phyloP scores from a whole-genome alignment of 2,329 filamentous ascomycete genomes.

The Microcera coccophila region DNA sequence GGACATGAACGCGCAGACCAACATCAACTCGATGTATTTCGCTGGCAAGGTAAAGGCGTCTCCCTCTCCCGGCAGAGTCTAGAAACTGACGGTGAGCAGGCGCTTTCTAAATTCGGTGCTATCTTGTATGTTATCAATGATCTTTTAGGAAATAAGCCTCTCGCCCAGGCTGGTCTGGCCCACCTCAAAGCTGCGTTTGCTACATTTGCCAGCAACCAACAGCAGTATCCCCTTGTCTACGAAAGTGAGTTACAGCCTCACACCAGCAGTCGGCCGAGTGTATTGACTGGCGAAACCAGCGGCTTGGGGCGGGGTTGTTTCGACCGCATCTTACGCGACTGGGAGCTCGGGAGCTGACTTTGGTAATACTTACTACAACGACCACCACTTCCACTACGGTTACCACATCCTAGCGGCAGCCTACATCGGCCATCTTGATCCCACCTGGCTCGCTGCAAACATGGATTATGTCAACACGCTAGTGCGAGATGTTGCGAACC shows the following conservation, averaged over 20 bases:
- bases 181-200: slow-evolving; percentile 65
- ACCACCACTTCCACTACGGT: slow-evolving; percentile 74
- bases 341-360: slow-evolving; percentile 73
- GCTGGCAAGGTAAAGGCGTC: slow-evolving; percentile 66
- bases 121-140: slow-evolving; percentile 64
- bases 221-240: slow-evolving; percentile 62
- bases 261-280: not conserved
- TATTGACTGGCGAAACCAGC: slow-evolving; percentile 33
- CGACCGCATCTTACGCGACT: slow-evolving; percentile 66
- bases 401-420: slow-evolving; percentile 88
- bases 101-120: slow-evolving; percentile 70
- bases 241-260: slow-evolving; percentile 46
- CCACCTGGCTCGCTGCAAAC: slow-evolving; percentile 68
- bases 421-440: slow-evolving; percentile 75
- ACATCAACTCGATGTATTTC: slow-evolving; percentile 87
- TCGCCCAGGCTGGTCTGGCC: slow-evolving; percentile 55
- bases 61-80: not conserved
- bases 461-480: slow-evolving; percentile 78
- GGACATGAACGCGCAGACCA: slow-evolving; percentile 67
- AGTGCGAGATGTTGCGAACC: slow-evolving; percentile 79
- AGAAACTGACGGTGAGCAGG: slow-evolving; percentile 36
- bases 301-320: slow-evolving; percentile 78
- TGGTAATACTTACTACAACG: slow-evolving; percentile 83
- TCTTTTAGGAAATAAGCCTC: slow-evolving; percentile 53
- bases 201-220: slow-evolving; percentile 62